Percentiles rank a stretch among this genome's conserved stretches.
Evolutionary conservation across 495 filamentous ascomycete species (phyloP).

Genomic region (Neurospora sublineolata): DNA sequence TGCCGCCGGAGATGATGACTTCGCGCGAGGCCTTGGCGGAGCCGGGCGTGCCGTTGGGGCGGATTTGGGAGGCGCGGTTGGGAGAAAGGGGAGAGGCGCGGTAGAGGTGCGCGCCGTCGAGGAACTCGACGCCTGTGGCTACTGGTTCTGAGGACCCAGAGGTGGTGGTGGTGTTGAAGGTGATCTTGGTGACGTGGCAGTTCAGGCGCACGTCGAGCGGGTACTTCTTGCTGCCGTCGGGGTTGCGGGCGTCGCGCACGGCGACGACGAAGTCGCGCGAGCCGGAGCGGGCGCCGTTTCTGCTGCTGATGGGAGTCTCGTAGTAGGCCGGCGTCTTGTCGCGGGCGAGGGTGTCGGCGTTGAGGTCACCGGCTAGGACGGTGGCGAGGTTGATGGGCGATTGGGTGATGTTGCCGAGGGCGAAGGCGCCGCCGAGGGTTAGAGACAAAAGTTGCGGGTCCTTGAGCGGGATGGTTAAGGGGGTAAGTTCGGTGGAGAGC

Average conservation of each 20-base stretch:
- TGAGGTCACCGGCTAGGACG: slow-evolving; percentile 42
- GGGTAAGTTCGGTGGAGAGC: slow-evolving; percentile 38
- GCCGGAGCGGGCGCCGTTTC: slow-evolving; percentile 37
- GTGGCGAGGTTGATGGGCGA: slow-evolving; percentile 26
- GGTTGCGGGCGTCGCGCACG: slow-evolving; percentile 37
- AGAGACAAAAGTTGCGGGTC: slow-evolving; percentile 43
- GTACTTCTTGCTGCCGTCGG: slow-evolving; percentile 44
- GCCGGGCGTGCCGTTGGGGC: slow-evolving; percentile 26
- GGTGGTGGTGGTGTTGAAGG: slow-evolving; percentile 32
- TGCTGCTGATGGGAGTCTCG: slow-evolving; percentile 40
- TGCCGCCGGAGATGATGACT: slow-evolving; percentile 52
- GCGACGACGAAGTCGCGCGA: slow-evolving; percentile 43
- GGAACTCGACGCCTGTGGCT: slow-evolving; percentile 53
- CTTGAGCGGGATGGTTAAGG: slow-evolving; percentile 34
- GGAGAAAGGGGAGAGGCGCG: slow-evolving; percentile 39
- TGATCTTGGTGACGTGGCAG: slow-evolving; percentile 48
- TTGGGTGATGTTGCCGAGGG: slow-evolving; percentile 34
- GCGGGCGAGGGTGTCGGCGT: slow-evolving; percentile 25
- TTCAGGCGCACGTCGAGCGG: slow-evolving; percentile 48
- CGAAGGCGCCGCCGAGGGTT: slow-evolving; percentile 38
- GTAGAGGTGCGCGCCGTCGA: slow-evolving; percentile 49
- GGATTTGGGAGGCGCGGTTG: neutral
- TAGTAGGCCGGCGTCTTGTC: slow-evolving; percentile 30
- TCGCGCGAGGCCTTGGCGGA: slow-evolving; percentile 41
- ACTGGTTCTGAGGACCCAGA: slow-evolving; percentile 23